These are phyloP conservation scores for Mortierella hygrophila DNA, from an alignment of 192 early-diverging fungal genomes.

Conservation along the genomic window DNA sequence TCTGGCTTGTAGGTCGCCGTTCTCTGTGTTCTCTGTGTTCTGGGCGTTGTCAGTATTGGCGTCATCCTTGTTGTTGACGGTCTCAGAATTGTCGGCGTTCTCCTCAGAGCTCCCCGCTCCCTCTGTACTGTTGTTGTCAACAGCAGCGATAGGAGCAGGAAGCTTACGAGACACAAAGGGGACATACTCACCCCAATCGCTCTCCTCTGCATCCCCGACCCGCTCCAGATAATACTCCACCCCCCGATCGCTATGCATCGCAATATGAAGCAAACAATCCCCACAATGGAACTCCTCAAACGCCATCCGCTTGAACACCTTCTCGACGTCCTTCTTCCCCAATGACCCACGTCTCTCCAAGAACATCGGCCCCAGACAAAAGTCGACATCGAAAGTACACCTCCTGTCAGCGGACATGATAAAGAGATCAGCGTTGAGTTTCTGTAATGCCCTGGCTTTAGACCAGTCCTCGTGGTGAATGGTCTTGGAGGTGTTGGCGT, in stretches of 20 bases:
- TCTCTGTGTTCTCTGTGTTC: too few relatives aligned
- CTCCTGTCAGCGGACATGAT: constrained; percentile 21
- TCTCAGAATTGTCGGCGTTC: neutral
- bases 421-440: constrained; percentile 16
- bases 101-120: neutral
- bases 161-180: constrained; percentile 23
- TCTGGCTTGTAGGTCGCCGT: neutral
- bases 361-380: constrained; percentile 50
- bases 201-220: constrained; percentile 5
- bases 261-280: constrained; percentile 47
- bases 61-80: neutral
- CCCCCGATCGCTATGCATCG: constrained; percentile 26
- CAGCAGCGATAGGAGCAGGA: neutral
- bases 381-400: constrained; percentile 32
- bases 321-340: neutral
- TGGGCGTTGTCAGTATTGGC: neutral
- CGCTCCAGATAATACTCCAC: constrained; percentile 9
- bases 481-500: constrained; percentile 24
- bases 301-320: constrained; percentile 40
- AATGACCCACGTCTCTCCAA: neutral
- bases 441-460: neutral
- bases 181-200: constrained; percentile 23
- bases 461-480: neutral
- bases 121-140: too few relatives aligned
- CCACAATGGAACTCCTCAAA: constrained; percentile 50